These are phyloP conservation scores for Trichoderma sp. DNA, from an alignment of 2,329 filamentous ascomycete species.

Conservation along the genomic window DNA sequence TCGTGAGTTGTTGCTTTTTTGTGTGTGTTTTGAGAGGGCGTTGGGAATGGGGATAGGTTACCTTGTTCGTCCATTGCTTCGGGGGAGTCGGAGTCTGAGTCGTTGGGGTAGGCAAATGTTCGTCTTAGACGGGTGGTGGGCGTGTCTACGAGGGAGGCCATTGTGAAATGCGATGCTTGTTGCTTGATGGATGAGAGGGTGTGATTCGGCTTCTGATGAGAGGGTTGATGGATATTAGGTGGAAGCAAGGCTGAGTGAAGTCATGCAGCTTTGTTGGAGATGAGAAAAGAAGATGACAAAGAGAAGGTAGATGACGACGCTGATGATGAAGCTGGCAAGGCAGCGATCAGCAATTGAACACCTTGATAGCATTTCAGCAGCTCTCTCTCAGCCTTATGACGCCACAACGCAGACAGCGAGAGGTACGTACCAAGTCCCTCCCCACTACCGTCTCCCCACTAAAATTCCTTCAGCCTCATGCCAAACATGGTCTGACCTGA, in stretches of 20 bases:
- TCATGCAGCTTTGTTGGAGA: not conserved
- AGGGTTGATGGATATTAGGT: not conserved
- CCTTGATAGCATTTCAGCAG: not conserved
- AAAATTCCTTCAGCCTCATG: slow-evolving; percentile 21
- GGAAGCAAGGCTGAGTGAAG: not conserved
- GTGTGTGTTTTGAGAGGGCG: too few relatives aligned
- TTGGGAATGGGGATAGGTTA: slow-evolving; percentile 30
- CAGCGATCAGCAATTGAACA: not conserved
- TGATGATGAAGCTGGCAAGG: not conserved
- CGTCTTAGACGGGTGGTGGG: slow-evolving; percentile 65
- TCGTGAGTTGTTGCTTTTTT: not conserved
- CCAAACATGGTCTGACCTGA: slow-evolving; percentile 14
- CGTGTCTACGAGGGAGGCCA: slow-evolving; percentile 27
- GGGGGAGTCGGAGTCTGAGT: slow-evolving; percentile 51
- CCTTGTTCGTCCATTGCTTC: slow-evolving; percentile 76
- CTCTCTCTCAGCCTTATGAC: slow-evolving; percentile 21
- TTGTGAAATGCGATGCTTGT: slow-evolving; percentile 16
- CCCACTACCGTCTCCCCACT: not conserved
- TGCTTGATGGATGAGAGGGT: not conserved
- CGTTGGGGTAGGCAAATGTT: slow-evolving; percentile 75
- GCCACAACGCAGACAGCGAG: not conserved
- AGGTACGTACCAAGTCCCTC: not conserved
- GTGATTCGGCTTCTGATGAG: too few relatives aligned
- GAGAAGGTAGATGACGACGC: not conserved
- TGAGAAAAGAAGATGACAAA: not conserved